Evolutionary conservation across 768 basidiomycete genomes (phyloP), one percentile per base, ranked within the genome.

Genomic region (Suillus subaureus): DNA sequence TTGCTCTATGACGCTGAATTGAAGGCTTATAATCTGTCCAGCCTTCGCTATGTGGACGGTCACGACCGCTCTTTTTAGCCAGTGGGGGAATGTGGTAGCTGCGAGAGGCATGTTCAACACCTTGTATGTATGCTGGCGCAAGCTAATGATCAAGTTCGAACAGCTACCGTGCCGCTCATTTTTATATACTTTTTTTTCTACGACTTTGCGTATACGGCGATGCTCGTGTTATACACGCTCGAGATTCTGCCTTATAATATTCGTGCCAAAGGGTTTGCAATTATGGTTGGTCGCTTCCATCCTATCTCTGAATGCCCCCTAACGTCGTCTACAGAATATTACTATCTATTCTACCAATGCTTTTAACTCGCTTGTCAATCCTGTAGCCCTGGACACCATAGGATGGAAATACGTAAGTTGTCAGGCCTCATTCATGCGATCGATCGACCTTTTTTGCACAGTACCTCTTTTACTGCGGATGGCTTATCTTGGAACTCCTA

Each of bases 181-280:
- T 91, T 91, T 6, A 80, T 82, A 61, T 84, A 80, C 68, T 75
- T 79, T 33, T 80, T 79, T 69, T 70, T 74, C 37, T 87, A 87
- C 64, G 89, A 92, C 69, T 80, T 93, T 64, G 90, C 90, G 35
- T 93, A 93, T 73, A 89, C 89, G 1, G 91, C 93, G 7, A 84
- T 94, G 77, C 80, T 91, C n/a, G 76, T 86, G 43, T 71, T 82
- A 0, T 89, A 87, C 69, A 83, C 85, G 8, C 79, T 94, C 65
- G 94, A 96, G 74, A 94, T 96, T 68, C 75, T 95, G 6, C 93
- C 93, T 0, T 93, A 87, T 76, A 83, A 81, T 64, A 88, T 94
- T 64, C 88, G 94, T 62, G 93, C 93, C 11, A 92, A 89, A 71
- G 92, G 92, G 0, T 89, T 92, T 67, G 88, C 91, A 5, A 73